These are phyloP conservation scores for Rhizophora mangle DNA, from an alignment of 345 rosid species.

Conservation along the genomic window DNA sequence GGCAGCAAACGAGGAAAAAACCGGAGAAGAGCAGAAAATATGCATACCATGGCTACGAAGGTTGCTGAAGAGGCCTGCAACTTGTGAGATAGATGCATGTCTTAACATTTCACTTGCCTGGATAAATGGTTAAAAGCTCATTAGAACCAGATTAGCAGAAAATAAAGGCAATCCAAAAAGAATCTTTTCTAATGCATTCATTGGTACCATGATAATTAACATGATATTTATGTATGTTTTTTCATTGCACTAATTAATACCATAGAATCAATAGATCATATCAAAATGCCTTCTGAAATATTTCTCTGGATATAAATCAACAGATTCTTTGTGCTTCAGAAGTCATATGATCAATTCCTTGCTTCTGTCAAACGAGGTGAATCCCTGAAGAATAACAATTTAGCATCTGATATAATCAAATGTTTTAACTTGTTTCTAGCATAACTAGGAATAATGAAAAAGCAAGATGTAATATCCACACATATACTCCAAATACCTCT, in stretches of 20 bases:
- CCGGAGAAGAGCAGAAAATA: not conserved
- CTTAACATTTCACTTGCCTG: slow-evolving; percentile 76
- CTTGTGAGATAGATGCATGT: slow-evolving; percentile 53
- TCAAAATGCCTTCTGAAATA: too few species aligned
- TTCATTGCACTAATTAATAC: too few species aligned
- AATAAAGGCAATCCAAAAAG: not conserved
- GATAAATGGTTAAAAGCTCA: slow-evolving; percentile 13
- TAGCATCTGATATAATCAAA: not conserved
- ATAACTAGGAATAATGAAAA: not conserved
- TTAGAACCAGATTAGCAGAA: slow-evolving; percentile 7
- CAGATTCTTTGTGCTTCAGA: not conserved
- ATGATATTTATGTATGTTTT: too few species aligned
- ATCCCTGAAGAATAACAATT: not conserved
- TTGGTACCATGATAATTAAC: not conserved
- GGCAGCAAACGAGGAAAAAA: not conserved
- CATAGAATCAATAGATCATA: too few species aligned
- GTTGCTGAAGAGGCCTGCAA: slow-evolving; percentile 60
- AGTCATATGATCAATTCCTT: not conserved
- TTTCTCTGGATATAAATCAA: not conserved
- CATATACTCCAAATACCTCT: not conserved
- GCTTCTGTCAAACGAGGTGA: slow-evolving; percentile 5
- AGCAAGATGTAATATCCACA: not conserved
- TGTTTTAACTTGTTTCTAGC: not conserved
- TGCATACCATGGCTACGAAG: slow-evolving; percentile 73
- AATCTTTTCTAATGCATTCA: not conserved